Percentiles rank a stretch among this genome's conserved stretches.
Conservation (phyloP, 1,284 basidiomycete species). For the Ganoderma leucocontextum region DNA sequence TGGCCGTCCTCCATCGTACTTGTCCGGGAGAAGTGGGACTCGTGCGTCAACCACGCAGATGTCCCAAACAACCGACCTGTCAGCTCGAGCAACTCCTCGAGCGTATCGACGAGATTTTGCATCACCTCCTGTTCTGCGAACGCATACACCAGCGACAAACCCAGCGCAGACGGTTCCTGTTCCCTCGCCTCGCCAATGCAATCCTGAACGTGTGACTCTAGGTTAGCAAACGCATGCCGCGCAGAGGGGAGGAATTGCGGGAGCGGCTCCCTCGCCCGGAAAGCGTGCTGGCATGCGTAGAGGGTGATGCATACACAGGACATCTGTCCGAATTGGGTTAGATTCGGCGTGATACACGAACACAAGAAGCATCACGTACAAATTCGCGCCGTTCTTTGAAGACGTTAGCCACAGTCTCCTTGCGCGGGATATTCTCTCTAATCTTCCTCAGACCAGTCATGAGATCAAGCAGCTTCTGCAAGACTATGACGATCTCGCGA, state of each 20-base stretch:
- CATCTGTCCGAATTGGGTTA: slow-evolving; percentile 39
- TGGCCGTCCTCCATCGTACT: slow-evolving; percentile 36
- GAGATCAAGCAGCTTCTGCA: slow-evolving; percentile 55
- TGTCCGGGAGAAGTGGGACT: slow-evolving; percentile 35
- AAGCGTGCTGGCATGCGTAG: slow-evolving; percentile 60
- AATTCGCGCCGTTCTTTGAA: slow-evolving; percentile 55
- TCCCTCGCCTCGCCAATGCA: slow-evolving; percentile 43
- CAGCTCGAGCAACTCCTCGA: slow-evolving; percentile 52
- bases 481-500: slow-evolving; percentile 46
- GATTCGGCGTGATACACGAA: not conserved
- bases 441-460: slow-evolving; percentile 58
- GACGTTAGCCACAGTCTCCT: slow-evolving; percentile 52
- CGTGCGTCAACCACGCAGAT: slow-evolving; percentile 50
- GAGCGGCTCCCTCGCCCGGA: slow-evolving; percentile 55
- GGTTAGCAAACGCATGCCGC: slow-evolving; percentile 48
- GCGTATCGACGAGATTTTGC: slow-evolving; percentile 51
- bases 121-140: slow-evolving; percentile 56
- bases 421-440: slow-evolving; percentile 56
- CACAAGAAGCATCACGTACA: slow-evolving; percentile 39
- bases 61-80: slow-evolving; percentile 56
- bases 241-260: slow-evolving; percentile 61
- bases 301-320: slow-evolving; percentile 57
- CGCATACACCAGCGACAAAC: slow-evolving; percentile 51
- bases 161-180: slow-evolving; percentile 44
- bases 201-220: slow-evolving; percentile 49